Base-by-base conservation (phyloP, 192 early-diverging fungal genomes). In the Linderina pennispora region DNA sequence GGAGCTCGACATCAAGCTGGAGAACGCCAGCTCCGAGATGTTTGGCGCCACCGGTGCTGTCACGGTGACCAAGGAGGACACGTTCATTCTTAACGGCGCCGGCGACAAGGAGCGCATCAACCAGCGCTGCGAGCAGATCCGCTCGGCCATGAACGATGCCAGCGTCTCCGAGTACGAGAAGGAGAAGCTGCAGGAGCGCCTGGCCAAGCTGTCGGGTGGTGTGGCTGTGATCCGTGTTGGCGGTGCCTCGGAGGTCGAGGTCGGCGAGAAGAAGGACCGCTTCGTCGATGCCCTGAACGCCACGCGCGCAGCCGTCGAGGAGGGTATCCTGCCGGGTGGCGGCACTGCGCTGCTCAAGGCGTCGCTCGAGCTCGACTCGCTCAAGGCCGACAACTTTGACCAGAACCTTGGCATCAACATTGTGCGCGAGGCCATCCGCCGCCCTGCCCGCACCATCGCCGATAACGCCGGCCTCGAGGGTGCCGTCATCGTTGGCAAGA, bases 201-300 rank as follows among this genome's bases (percentile, higher is more conserved):
- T 99, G 62, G 97, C 97, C 56, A 98, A 98, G 76, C 76, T 99
- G 17, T 86, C 86, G 38, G 93, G 93, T 43, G 97, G 97, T 78
- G 97, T 99, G 41, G 97, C 97, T 42, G 96, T 99, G 54, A 98
- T 99, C 67, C 92, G 90, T 68, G 94, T 99, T 28, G 97, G 97
- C 47, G 97, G 97, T 24, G 62, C 88, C 23, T 95, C 92, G 19
- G 97, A 99, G 76, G 91, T 99, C 44, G 97, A 99, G 77, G 97
- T 99, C 22, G 94, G 95, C 42, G 97, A 99, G 75, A 99, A 98
- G 90, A 99, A 99, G 84, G 97, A 99, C 80, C 81, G 97, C 57
- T 93, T 97, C 58, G 94, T 92, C 52, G 97, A 99, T 73, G 92
- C 97, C 18, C 76, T 99, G 50, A 92, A 93, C 62, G 97, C 97